Evolutionary conservation across 345 rosid genomes (phyloP), one percentile per base, ranked within the genome.

Genomic region (Syzygium oleosum): DNA sequence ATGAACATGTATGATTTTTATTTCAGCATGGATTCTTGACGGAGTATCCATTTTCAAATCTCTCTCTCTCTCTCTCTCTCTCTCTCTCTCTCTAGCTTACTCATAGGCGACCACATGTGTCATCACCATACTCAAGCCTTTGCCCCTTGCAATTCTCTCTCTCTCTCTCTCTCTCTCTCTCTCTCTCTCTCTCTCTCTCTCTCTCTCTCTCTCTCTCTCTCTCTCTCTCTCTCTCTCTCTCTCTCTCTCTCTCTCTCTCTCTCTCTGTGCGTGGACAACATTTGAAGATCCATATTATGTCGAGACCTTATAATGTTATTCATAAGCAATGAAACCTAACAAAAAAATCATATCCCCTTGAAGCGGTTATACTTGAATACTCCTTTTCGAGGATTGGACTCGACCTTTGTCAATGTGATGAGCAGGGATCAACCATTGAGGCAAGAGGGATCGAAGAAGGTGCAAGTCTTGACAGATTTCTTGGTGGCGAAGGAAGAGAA

Each of bases 271-370:
- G 23, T 29, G 41, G 1, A 29, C 22, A 22, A 3, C 77, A 7
- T 63, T 29, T 15, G 29, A 7, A 63, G 77, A 29, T 19, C 3
- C 77, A 65, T 34, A 65, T 65, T 41, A 65, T 31, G 43, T 29
- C 1, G 41, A 63, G 77, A 29, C 21, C 2, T 63, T 63, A 38
- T 29, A 1, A 17, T 6, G 77, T 29, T 63, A 63, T 63, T 63
- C 41, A 29, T 15, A 63, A 63, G 13, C 77, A 13, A 63, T 29
- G 34, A 61, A 61, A 61, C 31, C 73, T 61, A 27, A 25, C 9
- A 12, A 61, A 0, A 0, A 61, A n/a, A n/a, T n/a, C 16, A 0
- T 61, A n/a, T 25, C 19, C 9, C 13, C 68, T 13, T n/a, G 0
- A 61, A 65, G 12, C 78, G 19, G 12, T 16, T 19, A 16, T 11